These are phyloP conservation scores for Wickerhamiella kurtzmanii DNA, from an alignment of 805 yeast species.

Conservation along the genomic window DNA sequence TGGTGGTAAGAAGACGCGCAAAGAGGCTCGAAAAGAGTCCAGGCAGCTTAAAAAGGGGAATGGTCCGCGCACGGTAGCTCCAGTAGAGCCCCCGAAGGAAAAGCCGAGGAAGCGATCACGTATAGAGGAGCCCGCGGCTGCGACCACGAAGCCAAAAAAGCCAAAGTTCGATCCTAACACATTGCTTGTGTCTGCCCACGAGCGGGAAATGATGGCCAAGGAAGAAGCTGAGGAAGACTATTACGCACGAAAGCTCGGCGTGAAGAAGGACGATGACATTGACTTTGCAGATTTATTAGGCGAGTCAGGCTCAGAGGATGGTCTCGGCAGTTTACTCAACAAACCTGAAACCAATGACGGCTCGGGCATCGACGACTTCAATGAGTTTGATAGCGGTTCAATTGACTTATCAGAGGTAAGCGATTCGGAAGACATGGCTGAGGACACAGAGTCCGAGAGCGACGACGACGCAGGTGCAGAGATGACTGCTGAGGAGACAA, in stretches of 20 bases:
- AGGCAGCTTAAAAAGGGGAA: slow-evolving; percentile 9
- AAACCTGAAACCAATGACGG: slow-evolving; percentile 10
- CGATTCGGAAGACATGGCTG: slow-evolving; percentile 15
- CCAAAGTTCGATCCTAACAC: slow-evolving; percentile 19
- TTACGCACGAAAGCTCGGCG: slow-evolving; percentile 70
- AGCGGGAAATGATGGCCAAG: slow-evolving; percentile 35
- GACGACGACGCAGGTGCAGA: not conserved
- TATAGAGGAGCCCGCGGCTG: not conserved
- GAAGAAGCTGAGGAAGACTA: slow-evolving; percentile 72
- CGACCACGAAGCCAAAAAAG: slow-evolving; percentile 3
- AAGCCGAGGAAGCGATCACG: not conserved
- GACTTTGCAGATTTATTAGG: slow-evolving; percentile 71
- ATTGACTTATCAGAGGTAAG: not conserved
- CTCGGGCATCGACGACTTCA: slow-evolving; percentile 7
- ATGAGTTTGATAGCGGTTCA: not conserved
- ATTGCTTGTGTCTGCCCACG: slow-evolving; percentile 28
- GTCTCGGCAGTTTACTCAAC: slow-evolving; percentile 19
- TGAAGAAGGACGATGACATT: slow-evolving; percentile 55
- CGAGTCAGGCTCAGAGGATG: slow-evolving; percentile 28
- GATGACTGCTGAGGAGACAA: slow-evolving; percentile 12
- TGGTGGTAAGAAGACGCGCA: slow-evolving; percentile 12
- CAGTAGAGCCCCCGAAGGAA: not conserved
- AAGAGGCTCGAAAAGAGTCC: slow-evolving; percentile 16
- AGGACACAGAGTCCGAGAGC: not conserved
- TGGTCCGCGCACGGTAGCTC: not conserved